Percentiles rank a stretch among this genome's conserved stretches.
Evolutionary conservation across 1,139 yeast species (phyloP).

Genomic region (Candida tropicalis): DNA sequence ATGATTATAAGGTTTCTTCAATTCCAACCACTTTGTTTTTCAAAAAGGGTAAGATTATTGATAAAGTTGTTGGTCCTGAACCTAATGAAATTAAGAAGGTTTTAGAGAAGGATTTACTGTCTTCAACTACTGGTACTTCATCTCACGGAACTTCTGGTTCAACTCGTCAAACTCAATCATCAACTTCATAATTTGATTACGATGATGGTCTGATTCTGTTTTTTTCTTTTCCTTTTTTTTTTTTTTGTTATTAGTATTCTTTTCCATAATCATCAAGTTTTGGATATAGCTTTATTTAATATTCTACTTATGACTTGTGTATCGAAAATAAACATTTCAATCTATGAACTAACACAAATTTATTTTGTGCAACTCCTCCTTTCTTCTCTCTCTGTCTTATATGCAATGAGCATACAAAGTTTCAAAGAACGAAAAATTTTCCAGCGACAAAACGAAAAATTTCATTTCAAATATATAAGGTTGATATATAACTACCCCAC

Average conservation of each 20-base stretch:
- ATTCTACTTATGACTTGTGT: neutral
- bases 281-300: constrained; percentile 1
- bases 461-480: too few species aligned
- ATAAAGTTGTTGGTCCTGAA: constrained; percentile 80
- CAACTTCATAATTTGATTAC: neutral
- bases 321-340: too few species aligned
- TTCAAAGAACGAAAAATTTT: neutral
- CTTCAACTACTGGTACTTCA: neutral
- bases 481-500: too few species aligned
- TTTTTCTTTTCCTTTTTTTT: neutral
- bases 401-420: neutral
- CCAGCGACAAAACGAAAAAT: too few species aligned
- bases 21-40: constrained; percentile 59
- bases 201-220: too few species aligned
- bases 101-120: constrained; percentile 15
- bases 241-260: neutral
- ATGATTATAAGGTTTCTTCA: constrained; percentile 57
- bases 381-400: neutral
- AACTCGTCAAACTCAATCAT: constrained; percentile 2
- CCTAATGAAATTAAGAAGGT: constrained; percentile 31
- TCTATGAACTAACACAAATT: too few species aligned
- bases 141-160: neutral
- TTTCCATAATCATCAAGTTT: too few species aligned
- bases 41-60: constrained; percentile 69
- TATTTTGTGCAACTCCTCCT: too few species aligned